These are phyloP conservation scores for Corylus avellana DNA, from an alignment of 306 rosid genomes.

Conservation along the genomic window DNA sequence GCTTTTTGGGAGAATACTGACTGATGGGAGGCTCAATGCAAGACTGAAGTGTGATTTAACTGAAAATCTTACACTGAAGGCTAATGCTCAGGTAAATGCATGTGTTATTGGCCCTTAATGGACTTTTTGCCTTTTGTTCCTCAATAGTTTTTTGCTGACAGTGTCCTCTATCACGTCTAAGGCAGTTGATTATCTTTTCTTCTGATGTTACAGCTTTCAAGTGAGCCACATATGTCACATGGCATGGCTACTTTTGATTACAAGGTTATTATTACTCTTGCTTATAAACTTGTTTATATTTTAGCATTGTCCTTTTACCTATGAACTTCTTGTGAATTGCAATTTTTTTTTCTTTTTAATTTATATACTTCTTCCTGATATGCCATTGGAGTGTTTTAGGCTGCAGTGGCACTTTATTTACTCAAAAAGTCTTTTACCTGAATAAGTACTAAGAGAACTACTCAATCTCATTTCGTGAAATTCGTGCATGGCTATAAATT, in stretches of 20 bases:
- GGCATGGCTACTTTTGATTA: conserved; percentile 67
- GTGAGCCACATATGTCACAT: conserved; percentile 98
- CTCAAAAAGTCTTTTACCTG: not conserved
- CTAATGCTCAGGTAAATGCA: conserved; percentile 78
- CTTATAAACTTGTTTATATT: conserved; percentile 1
- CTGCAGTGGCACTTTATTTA: not conserved
- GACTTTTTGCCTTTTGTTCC: not conserved
- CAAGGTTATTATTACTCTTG: conserved; percentile 59
- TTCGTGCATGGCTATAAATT: not conserved
- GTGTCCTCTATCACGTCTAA: not conserved
- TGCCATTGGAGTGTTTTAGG: not conserved
- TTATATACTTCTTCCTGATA: not conserved
- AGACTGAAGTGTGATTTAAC: conserved; percentile 83
- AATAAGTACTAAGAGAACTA: not conserved
- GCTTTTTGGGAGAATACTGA: conserved; percentile 83
- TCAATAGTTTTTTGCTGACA: not conserved
- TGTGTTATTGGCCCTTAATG: not conserved
- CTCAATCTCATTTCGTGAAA: not conserved
- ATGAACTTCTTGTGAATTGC: not conserved
- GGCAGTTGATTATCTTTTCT: conserved; percentile 7
- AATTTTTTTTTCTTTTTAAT: not conserved
- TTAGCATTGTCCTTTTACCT: conserved; percentile 9
- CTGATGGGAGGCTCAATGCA: conserved; percentile 94
- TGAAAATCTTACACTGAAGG: conserved; percentile 81
- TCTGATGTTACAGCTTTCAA: conserved; percentile 63